Base-by-base conservation (phyloP, 768 basidiomycete genomes). In the Pleurotus sapidus region DNA sequence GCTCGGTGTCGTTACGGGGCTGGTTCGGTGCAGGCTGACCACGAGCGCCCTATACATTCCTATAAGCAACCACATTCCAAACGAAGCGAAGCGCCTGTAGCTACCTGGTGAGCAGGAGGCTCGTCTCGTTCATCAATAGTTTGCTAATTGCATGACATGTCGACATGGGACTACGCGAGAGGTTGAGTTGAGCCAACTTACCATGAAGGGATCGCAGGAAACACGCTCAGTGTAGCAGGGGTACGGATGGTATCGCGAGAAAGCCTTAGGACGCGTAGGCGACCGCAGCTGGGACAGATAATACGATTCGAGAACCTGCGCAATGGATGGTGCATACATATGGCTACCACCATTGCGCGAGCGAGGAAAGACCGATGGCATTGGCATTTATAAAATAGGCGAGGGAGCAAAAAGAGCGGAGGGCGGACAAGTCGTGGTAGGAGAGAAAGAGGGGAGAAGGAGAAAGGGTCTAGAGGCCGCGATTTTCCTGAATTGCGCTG, bases 341-440 rank as follows among this genome's bases (percentile, higher is more conserved):
- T 49, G 18, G 47, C 47, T 49, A n/a, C 47, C 47, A 9, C 47
- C 23, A 15, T 20, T 49, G 47, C 47, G 47, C n/a, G 47, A 49
- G 30, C 47, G 47, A 49, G 24, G 15, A 27, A 54, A 30, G 56
- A 60, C 54, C 30, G 51, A 39, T 51, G 38, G 46, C 47, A 46
- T 66, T 70, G 60, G 67, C 68, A 45, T 50, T 51, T 47, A 8
- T 48, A 54, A 34, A 11, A 34, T 11, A 34, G 23, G 18, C 12
- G 24, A 17, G 8, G 11, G 47, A 8, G 24, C 47, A 27, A 23
- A 45, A 49, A 3, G 47, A 20, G 47, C 14, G 47, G 47, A 49
- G 23, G 47, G 24, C 9, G 5, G 30, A 24, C 23, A 15, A 24
- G 47, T 14, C 30, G 47, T 24, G 47, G 47, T n/a, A 17, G 8